Conservation (phyloP, 768 basidiomycete species). For the Suillus placidus region DNA sequence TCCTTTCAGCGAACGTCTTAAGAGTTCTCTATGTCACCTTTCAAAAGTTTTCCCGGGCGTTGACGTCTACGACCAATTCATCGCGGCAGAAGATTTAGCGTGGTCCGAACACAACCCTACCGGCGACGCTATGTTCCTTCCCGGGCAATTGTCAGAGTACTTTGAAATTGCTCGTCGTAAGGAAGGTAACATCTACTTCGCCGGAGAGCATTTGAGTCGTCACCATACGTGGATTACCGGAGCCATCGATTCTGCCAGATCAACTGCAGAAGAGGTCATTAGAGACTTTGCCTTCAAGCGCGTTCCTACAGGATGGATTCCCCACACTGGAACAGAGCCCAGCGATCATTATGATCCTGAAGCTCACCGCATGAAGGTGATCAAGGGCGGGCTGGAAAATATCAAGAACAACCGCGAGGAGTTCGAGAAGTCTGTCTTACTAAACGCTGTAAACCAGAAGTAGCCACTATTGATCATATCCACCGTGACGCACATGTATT, state of each 20-base stretch:
- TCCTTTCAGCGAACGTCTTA: conserved; percentile 18
- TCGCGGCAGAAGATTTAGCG: conserved; percentile 22
- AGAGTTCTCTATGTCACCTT: conserved; percentile 24
- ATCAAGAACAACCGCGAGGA: conserved; percentile 7
- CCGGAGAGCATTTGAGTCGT: conserved; percentile 30
- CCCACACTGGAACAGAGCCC: neutral
- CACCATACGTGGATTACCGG: conserved; percentile 35
- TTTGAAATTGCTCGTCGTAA: conserved; percentile 23
- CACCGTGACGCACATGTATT: neutral
- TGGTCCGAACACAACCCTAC: conserved; percentile 28
- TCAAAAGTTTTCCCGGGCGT: conserved; percentile 21
- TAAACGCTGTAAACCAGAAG: neutral
- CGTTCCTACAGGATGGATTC: conserved; percentile 5
- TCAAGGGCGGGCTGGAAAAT: conserved; percentile 5
- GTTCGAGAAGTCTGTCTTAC: conserved; percentile 8
- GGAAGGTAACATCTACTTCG: conserved; percentile 28
- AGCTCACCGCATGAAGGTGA: conserved; percentile 2
- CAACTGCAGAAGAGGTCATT: conserved; percentile 8
- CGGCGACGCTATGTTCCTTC: conserved; percentile 36
- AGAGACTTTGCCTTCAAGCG: neutral
- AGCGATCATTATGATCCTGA: conserved; percentile 5
- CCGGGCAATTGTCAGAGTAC: conserved; percentile 26
- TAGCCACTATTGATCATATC: neutral
- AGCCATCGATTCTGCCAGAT: conserved; percentile 17
- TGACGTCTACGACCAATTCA: conserved; percentile 25